Percentiles rank a stretch among this genome's conserved stretches.
Conservation (phyloP, 768 basidiomycete genomes). For the Pleurotus sapidus region DNA sequence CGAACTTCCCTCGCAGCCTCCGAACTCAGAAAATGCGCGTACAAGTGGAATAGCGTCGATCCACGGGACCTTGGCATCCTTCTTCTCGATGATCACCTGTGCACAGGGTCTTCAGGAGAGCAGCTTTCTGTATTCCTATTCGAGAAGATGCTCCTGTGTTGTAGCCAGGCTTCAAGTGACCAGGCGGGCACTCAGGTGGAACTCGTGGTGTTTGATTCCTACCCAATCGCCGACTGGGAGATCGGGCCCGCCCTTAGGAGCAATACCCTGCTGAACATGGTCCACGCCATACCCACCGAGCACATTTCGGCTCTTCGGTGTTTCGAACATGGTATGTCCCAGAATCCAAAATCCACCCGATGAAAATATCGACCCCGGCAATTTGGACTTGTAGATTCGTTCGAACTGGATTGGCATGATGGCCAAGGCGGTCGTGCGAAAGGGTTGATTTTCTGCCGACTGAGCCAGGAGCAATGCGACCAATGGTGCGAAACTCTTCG, state of each 20-base stretch:
- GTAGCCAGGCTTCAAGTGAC: slow-evolving; percentile 20
- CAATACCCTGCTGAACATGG: slow-evolving; percentile 23
- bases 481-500: slow-evolving; percentile 16
- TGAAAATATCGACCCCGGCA: not conserved
- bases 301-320: slow-evolving; percentile 22
- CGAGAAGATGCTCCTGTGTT: slow-evolving; percentile 32
- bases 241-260: slow-evolving; percentile 31
- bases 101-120: slow-evolving; percentile 18
- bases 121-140: slow-evolving; percentile 31
- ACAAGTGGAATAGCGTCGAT: slow-evolving; percentile 21
- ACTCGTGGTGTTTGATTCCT: slow-evolving; percentile 14
- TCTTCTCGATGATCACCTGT: slow-evolving; percentile 31
- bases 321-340: slow-evolving; percentile 25
- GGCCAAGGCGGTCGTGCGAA: slow-evolving; percentile 6
- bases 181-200: slow-evolving; percentile 8
- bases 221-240: slow-evolving; percentile 36
- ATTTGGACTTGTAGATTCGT: slow-evolving; percentile 17
- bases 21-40: slow-evolving; percentile 25
- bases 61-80: slow-evolving; percentile 27
- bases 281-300: slow-evolving; percentile 27
- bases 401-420: slow-evolving; percentile 31
- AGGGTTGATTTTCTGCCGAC: slow-evolving; percentile 12
- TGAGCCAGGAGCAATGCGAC: slow-evolving; percentile 14
- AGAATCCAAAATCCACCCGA: too few relatives aligned
- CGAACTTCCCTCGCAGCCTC: slow-evolving; percentile 29